Evolutionary conservation across 2,329 filamentous ascomycete species (phyloP), one percentile per base, ranked within the genome.

Genomic region (Parafenestella ontariensis): DNA sequence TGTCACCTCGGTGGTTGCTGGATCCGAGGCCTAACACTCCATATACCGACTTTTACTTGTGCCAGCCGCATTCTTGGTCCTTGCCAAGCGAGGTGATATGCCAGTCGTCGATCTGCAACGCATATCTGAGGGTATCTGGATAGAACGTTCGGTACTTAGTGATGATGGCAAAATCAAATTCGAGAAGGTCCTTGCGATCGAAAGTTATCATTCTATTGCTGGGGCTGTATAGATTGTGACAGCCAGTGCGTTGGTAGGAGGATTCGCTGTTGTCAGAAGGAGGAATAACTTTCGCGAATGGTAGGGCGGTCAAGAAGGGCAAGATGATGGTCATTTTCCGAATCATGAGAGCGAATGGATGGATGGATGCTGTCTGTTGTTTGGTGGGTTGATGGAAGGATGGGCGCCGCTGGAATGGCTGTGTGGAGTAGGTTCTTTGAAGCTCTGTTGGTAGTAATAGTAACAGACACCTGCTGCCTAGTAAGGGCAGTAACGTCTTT

Each of bases 101-200:
- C 37, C 42, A 59, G 10, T 8, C 3, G 13, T 44, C 33, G 33
- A 34, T 1, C 24, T 23, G 42, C 5, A 59, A 39, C 8, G 53
- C 56, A 24, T 34, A 46, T 9, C 13, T n/a, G 4, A 59, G 43
- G 18, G 36, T 33, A 3, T 24, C 37, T 7, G 53, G 53, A 29
- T 59, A 56, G 46, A 47, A 56, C 6, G 29, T 42, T 1, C 31
- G 39, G 26, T 59, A 54, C n/a, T n/a, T 24, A 0, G 56, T 56
- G 42, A 49, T 42, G 20, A 59, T 31, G 13, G 43, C 53, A 21
- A 51, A 54, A 2, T 54, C 40, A 26, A 26, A 26, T 9, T 26
- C 24, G 24, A 26, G 9, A 5, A 26, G 13, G 43, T 43, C 17
- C n/a, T 23, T 28, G 6, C 8, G 40, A 29, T 15, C 5, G 24